phyloP scores from a whole-genome alignment of 2,329 filamentous ascomycete species.

The Chrysoporthe cubensis region DNA sequence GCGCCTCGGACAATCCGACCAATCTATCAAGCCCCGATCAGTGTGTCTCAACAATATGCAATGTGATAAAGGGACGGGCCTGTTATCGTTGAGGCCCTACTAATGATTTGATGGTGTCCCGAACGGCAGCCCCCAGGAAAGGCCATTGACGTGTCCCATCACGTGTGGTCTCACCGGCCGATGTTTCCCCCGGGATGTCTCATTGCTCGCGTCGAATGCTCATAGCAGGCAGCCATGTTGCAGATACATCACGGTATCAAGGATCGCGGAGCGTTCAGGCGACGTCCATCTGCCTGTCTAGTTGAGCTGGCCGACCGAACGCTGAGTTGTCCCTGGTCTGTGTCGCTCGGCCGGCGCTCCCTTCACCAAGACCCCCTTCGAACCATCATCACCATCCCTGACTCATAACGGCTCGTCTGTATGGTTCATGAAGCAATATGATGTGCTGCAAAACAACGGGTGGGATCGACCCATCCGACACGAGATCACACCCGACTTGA shows the following conservation, averaged over 20 bases:
- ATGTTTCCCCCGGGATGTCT: constrained; percentile 21
- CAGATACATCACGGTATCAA: constrained; percentile 1
- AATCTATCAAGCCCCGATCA: constrained; percentile 1
- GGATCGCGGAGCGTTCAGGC: background rate
- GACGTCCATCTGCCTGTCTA: background rate
- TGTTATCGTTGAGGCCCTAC: background rate
- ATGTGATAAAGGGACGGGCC: background rate
- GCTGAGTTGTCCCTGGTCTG: background rate
- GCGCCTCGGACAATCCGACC: background rate
- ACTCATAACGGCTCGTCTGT: background rate
- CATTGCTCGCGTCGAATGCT: constrained; percentile 17
- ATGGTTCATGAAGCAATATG: background rate
- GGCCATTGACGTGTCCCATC: constrained; percentile 25
- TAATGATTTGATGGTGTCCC: background rate
- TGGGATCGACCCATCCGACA: constrained; percentile 25
- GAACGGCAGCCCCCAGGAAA: background rate
- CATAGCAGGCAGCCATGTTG: constrained; percentile 18
- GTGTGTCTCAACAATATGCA: background rate
- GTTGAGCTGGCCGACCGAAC: too few species aligned
- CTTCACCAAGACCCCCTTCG: background rate
- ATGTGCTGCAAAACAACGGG: constrained; percentile 16
- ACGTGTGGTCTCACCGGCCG: constrained; percentile 28
- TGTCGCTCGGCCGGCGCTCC: background rate
- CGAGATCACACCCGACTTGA: constrained; percentile 23
- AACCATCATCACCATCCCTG: background rate